phyloP scores from a whole-genome alignment of 176 grass and related monocot genomes.

The Neostapfia colusana region DNA sequence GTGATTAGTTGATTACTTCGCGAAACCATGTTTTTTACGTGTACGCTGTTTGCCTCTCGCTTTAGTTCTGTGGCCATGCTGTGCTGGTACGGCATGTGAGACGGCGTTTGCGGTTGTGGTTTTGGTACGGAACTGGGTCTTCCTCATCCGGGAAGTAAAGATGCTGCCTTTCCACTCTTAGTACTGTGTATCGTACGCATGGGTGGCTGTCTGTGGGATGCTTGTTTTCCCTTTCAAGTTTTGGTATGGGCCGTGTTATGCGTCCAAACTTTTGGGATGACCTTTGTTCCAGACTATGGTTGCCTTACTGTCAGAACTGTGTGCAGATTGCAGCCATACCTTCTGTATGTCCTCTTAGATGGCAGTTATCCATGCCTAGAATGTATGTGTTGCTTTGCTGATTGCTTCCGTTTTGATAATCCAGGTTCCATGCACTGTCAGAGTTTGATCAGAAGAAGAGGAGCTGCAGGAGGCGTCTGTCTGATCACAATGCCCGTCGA shows the following conservation, averaged over 20 bases:
- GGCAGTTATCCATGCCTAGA: background rate
- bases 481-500: slow-evolving; percentile 79
- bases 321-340: slow-evolving; percentile 4
- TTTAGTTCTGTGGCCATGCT: slow-evolving; percentile 15
- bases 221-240: slow-evolving; percentile 44
- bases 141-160: slow-evolving; percentile 42
- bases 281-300: slow-evolving; percentile 17
- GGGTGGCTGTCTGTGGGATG: slow-evolving; percentile 18
- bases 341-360: slow-evolving; percentile 11
- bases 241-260: slow-evolving; percentile 38
- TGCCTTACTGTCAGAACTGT: slow-evolving; percentile 25
- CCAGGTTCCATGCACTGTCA: slow-evolving; percentile 66
- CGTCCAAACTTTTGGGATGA: slow-evolving; percentile 28
- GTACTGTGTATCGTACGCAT: slow-evolving; percentile 41
- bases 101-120: slow-evolving; percentile 4
- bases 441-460: slow-evolving; percentile 88
- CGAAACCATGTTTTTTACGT: slow-evolving; percentile 1
- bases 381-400: slow-evolving; percentile 18
- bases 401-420: slow-evolving; percentile 42
- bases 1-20: slow-evolving; percentile 24
- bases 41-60: background rate
- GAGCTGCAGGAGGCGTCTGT: slow-evolving; percentile 77
- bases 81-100: slow-evolving; percentile 13
- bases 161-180: slow-evolving; percentile 37
- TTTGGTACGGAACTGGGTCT: slow-evolving; percentile 35